Conservation (phyloP, 768 basidiomycete species). For the Gloeophyllum trabeum region DNA sequence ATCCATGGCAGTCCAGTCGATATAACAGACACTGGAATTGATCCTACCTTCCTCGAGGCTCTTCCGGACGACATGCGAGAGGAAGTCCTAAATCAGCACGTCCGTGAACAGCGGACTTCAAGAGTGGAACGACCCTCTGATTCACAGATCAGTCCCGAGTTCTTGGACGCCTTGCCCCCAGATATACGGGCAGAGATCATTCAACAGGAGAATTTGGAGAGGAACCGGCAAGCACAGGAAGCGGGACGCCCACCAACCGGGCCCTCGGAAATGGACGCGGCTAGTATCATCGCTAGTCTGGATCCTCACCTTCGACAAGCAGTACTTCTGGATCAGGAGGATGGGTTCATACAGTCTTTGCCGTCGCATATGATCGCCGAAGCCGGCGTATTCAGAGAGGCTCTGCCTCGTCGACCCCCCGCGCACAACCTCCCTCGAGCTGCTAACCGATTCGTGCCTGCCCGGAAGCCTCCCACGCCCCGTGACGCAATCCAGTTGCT, state of each 20-base stretch:
- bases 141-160: constrained; percentile 89
- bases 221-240: constrained; percentile 40
- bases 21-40: constrained; percentile 97
- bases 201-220: constrained; percentile 86
- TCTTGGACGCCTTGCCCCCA: constrained; percentile 90
- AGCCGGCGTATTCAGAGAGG: constrained; percentile 62
- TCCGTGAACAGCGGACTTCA: constrained; percentile 81
- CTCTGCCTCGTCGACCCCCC: constrained; percentile 19
- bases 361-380: constrained; percentile 85
- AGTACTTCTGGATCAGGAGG: constrained; percentile 85
- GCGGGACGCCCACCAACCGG: constrained; percentile 23
- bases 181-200: constrained; percentile 96
- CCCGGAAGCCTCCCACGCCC: constrained; percentile 40
- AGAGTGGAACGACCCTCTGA: constrained; percentile 64
- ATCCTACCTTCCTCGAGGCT: constrained; percentile 95
- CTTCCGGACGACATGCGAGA: constrained; percentile 98
- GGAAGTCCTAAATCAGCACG: constrained; percentile 94
- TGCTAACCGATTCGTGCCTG: constrained; percentile 5
- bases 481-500: constrained; percentile 91
- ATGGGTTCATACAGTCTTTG: constrained; percentile 69
- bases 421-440: not conserved
- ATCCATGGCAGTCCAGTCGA: constrained; percentile 91
- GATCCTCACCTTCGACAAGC: constrained; percentile 84
- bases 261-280: constrained; percentile 69
- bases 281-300: constrained; percentile 85